These are phyloP conservation scores for Trichoderma sp. DNA, from an alignment of 2,329 filamentous ascomycete genomes.

Conservation along the genomic window DNA sequence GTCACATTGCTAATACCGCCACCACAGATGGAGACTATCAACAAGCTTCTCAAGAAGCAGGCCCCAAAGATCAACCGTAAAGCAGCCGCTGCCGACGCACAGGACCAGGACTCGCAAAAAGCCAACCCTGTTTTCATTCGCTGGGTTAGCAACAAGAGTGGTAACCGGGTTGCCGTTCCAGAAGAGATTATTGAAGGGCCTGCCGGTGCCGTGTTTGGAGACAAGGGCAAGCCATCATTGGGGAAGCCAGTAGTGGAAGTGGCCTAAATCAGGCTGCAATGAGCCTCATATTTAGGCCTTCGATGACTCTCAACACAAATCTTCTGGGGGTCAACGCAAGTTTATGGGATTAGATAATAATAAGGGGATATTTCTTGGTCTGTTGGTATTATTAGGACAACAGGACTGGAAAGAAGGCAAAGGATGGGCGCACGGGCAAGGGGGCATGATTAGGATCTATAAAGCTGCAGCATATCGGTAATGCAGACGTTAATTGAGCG, in stretches of 20 bases:
- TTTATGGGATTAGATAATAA: background rate
- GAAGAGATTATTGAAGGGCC: constrained; percentile 65
- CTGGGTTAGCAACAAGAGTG: constrained; percentile 67
- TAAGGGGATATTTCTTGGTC: background rate
- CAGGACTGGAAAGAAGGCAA: background rate
- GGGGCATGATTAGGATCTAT: background rate
- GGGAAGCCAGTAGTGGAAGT: constrained; percentile 57
- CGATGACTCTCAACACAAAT: too few relatives aligned
- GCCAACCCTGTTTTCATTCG: constrained; percentile 63
- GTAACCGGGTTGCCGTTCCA: constrained; percentile 62
- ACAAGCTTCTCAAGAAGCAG: constrained; percentile 83
- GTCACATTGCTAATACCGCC: constrained; percentile 8
- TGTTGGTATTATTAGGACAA: background rate
- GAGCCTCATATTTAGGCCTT: too few relatives aligned
- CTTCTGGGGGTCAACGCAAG: too few relatives aligned
- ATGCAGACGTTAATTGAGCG: background rate
- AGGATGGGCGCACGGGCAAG: background rate
- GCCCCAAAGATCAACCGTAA: constrained; percentile 69
- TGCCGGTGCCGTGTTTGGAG: constrained; percentile 56
- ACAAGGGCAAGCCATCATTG: constrained; percentile 20
- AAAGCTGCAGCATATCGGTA: background rate
- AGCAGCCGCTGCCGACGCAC: constrained; percentile 48
- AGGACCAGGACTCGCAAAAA: constrained; percentile 46
- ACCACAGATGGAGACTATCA: constrained; percentile 79
- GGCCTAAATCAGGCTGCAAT: constrained; percentile 29